Evolutionary conservation across 2,329 filamentous ascomycete genomes (phyloP).

Genomic region (Ascomycota sp.): DNA sequence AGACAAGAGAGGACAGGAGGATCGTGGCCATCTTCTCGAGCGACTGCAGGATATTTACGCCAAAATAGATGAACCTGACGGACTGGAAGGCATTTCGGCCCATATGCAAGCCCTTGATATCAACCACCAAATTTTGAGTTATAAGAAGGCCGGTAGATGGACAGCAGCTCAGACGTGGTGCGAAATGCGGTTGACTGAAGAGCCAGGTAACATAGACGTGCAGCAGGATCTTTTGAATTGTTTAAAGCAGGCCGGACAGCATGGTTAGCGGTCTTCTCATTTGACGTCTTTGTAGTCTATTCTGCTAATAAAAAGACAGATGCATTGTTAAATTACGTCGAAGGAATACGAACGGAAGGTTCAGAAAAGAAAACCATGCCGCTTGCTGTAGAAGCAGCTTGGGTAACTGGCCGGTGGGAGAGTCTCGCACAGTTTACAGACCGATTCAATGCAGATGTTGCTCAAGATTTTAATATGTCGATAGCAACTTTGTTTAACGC

Average conservation of each 20-base stretch:
- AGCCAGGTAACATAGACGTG: conserved; percentile 52
- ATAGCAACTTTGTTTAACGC: conserved; percentile 38
- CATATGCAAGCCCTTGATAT: conserved; percentile 72
- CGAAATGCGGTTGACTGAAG: conserved; percentile 64
- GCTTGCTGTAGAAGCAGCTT: conserved; percentile 76
- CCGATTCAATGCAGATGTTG: conserved; percentile 25
- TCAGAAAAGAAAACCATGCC: conserved; percentile 45
- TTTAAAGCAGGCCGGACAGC: conserved; percentile 83
- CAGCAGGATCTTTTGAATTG: conserved; percentile 72
- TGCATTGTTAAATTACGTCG: conserved; percentile 66
- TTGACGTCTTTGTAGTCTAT: background rate
- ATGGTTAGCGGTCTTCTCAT: conserved; percentile 34
- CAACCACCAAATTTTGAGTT: conserved; percentile 78
- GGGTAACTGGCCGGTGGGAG: conserved; percentile 68
- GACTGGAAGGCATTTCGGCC: conserved; percentile 79
- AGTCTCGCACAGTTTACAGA: conserved; percentile 45
- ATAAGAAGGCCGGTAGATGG: conserved; percentile 84
- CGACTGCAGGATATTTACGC: conserved; percentile 83
- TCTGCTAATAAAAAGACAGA: conserved; percentile 24
- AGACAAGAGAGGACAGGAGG: conserved; percentile 22
- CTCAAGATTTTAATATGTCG: conserved; percentile 56
- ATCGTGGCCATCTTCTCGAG: conserved; percentile 45
- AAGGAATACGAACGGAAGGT: conserved; percentile 40
- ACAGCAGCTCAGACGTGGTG: conserved; percentile 94
- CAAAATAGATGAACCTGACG: conserved; percentile 92